A percentile compares a stretch with the other conserved stretches of the same genome.
These are phyloP conservation scores for Solanum piurae DNA, from an alignment of 257 asterid species.

Conservation along the genomic window DNA sequence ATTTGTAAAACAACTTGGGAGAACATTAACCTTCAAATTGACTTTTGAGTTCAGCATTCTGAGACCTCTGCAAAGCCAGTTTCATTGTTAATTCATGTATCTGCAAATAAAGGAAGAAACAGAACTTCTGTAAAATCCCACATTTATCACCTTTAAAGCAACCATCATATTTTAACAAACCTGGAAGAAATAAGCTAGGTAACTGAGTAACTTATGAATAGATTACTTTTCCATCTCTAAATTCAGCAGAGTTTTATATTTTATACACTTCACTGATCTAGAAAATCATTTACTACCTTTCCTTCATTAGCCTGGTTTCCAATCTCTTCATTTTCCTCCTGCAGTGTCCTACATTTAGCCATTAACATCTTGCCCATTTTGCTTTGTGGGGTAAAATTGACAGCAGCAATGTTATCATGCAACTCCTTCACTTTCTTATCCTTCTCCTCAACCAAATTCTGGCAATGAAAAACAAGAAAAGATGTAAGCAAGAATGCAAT, in stretches of 20 bases:
- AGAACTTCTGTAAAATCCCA: not conserved
- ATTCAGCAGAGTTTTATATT: not conserved
- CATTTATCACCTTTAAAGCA: not conserved
- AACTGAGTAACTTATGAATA: not conserved
- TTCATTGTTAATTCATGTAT: constrained; percentile 83
- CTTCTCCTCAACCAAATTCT: constrained; percentile 98
- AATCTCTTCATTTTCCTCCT: constrained; percentile 94
- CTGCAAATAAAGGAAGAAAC: constrained; percentile 20
- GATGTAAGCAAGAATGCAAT: not conserved
- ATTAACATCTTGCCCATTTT: constrained; percentile 94
- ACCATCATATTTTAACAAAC: not conserved
- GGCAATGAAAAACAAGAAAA: constrained; percentile 6
- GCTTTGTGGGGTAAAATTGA: constrained; percentile 91
- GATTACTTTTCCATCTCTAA: not conserved
- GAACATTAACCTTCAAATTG: constrained; percentile 66
- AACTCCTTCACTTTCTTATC: constrained; percentile 87
- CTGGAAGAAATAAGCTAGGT: not conserved
- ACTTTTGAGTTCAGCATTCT: constrained; percentile 62
- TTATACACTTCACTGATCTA: not conserved
- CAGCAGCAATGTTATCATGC: constrained; percentile 86
- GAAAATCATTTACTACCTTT: constrained; percentile 42
- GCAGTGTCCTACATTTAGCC: constrained; percentile 93
- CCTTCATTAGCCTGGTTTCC: constrained; percentile 99
- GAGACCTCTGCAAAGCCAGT: constrained; percentile 75
- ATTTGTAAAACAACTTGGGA: not conserved